Percentiles rank a stretch among this genome's conserved stretches.
Evolutionary conservation across 768 basidiomycete genomes (phyloP).

Genomic region (Daedaleopsis sinensis): DNA sequence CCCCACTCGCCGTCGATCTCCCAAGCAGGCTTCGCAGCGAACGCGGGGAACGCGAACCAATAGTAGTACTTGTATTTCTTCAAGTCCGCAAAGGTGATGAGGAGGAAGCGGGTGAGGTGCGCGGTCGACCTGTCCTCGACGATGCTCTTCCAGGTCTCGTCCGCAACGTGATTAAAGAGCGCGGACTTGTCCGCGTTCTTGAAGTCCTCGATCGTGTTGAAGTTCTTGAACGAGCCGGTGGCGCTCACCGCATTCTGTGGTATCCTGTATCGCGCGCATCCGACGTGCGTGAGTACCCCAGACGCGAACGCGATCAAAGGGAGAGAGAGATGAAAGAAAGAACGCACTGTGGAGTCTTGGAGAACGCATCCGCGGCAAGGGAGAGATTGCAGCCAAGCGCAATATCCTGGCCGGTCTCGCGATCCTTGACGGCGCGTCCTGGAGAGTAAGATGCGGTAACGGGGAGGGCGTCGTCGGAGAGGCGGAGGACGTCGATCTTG

Average conservation of each 20-base stretch:
- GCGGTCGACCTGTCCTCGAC: conserved; percentile 52
- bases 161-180: conserved; percentile 77
- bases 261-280: conserved; percentile 34
- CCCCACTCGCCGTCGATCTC: conserved; percentile 73
- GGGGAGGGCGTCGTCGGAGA: conserved; percentile 72
- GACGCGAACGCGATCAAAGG: no score
- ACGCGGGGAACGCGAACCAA: conserved; percentile 97
- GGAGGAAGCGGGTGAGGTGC: conserved; percentile 74
- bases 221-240: conserved; percentile 84
- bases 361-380: conserved; percentile 69
- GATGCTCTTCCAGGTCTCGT: conserved; percentile 76
- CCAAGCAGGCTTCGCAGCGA: conserved; percentile 90
- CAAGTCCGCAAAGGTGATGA: conserved; percentile 94
- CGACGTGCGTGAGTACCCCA: background rate
- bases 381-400: conserved; percentile 69
- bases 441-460: conserved; percentile 69
- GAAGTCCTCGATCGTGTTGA: conserved; percentile 97
- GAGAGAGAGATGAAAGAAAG: background rate
- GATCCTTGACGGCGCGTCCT: conserved; percentile 73
- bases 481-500: conserved; percentile 89
- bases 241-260: conserved; percentile 54
- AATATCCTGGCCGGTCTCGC: conserved; percentile 75
- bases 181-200: conserved; percentile 85
- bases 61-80: conserved; percentile 99
- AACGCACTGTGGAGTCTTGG: conserved; percentile 47